Evolutionary conservation across 176 grass and related monocot species (phyloP), one percentile per base, ranked within the genome.

Genomic region (Musa beccarii): DNA sequence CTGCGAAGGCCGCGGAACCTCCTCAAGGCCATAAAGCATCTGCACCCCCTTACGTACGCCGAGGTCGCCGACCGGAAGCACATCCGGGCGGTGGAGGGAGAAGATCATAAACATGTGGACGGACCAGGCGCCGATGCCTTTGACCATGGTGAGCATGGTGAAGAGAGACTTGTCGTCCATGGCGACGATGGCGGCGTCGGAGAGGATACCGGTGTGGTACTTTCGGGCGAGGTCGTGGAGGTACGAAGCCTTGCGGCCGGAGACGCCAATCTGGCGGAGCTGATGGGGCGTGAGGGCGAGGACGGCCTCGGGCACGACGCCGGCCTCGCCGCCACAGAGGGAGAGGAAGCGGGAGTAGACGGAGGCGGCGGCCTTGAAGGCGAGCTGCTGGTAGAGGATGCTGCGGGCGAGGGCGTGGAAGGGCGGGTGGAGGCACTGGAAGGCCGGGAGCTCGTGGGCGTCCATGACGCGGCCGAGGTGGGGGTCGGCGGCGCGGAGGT

Each of bases 41-140:
- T 87, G 89, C 52, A 92, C 89, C 21, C 89, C 89, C 83, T 92
- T 92, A 28, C 89, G 89, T 24, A 92, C 81, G 59, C 86, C 86
- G 12, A 92, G 86, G 75, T 92, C 89, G 21, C 86, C 80, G 59
- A 73, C 85, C 0, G 89, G 89, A 34, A 92, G 86, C 74, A 88
- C 83, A 23, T 92, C 83, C 17, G 89, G 89, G 63, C 83, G 89
- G 75, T 88, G 89, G 53, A 88, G 78, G 26, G 89, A 92, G 78
- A 88, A 92, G 66, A 92, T 84, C 89, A 92, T 92, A 83, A 92
- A 92, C 89, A 92, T 92, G 80, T 92, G 83, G 28, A 88, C 83
- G 3, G 83, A 88, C 89, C 89, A 91, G 65, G 82, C 85, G 26
- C 85, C 85, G 19, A 91, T 25, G 52, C 85, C 89, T 61, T 81